Evolutionary conservation across 228 moss, liverwort and hornwort species (phyloP), one percentile per base, ranked within the genome.

Genomic region (Sphagnum magellanicum): DNA sequence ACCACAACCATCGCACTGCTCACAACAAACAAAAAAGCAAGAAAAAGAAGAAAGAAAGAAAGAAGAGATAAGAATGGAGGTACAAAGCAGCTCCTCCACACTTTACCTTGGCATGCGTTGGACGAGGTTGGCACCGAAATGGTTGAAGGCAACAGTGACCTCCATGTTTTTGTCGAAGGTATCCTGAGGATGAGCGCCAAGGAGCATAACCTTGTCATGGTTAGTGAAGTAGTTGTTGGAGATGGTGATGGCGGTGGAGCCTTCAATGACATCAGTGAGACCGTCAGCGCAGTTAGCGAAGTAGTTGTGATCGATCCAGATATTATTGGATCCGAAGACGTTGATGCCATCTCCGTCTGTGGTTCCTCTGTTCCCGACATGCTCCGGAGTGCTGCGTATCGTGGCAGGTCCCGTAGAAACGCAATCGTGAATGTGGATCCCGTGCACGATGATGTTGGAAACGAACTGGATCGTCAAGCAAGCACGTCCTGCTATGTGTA

Each of bases 71-170:
- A 32, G 32, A 32, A 32, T 32, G 32, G 32, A 2, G 32, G 32
- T 32, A 32, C 32, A 32, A 32, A 32, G 32, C 32, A 32, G 32
- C 32, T 32, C 32, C 32, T 32, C 32, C 32, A 32, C 32, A 32
- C 32, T 32, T 32, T 53, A 94, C 94, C 94, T 84, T 59, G 95
- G 95, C 87, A 92, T 75, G 50, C 95, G 92, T 72, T 95, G 81
- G 5, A 68, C 73, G 6, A 96, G 83, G 8, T 77, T 77, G 15
- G 75, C 72, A 50, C 89, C 95, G 48, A 96, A 96, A 60, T 90
- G 76, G 74, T 96, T 96, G 73, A 90, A 89, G 8, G 92, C 92
- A 5, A 96, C 79, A 1, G 95, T 96, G n/a, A 91, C 91, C 49
- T 74, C 70, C 92, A 92, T 84, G 55, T 13, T 52, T 66, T 67